These are phyloP conservation scores for Globisporangium mamillatum DNA, from an alignment of 352 stramenopile species.

Conservation along the genomic window DNA sequence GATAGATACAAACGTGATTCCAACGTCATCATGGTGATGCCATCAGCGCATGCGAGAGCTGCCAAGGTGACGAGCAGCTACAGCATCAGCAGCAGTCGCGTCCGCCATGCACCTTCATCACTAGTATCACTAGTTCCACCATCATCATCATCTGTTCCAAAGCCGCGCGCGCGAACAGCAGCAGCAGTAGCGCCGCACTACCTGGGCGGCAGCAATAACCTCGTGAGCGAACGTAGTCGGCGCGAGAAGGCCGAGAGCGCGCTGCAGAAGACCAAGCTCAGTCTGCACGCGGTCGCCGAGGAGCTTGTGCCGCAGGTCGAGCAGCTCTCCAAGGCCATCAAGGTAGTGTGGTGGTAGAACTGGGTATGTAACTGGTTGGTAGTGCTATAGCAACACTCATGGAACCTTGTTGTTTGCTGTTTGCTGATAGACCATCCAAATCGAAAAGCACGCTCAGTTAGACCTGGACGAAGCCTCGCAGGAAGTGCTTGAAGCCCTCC, in stretches of 20 bases:
- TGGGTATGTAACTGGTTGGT: too few species aligned
- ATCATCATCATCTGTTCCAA: background rate
- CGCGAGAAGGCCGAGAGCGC: constrained; percentile 49
- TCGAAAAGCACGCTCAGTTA: constrained; percentile 54
- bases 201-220: constrained; percentile 67
- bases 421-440: constrained; percentile 40
- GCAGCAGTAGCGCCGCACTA: constrained; percentile 30
- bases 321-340: constrained; percentile 40
- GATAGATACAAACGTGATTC: too few species aligned
- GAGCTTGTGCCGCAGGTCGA: constrained; percentile 51
- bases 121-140: background rate
- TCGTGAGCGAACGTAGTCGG: constrained; percentile 52
- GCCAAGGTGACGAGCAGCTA: background rate
- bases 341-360: constrained; percentile 24
- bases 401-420: too few species aligned
- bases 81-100: background rate
- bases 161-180: background rate
- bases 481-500: constrained; percentile 48
- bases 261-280: constrained; percentile 32
- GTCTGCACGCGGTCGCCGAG: constrained; percentile 34
- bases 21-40: too few species aligned
- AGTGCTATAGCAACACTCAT: too few species aligned
- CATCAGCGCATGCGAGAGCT: background rate
- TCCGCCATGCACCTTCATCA: background rate
- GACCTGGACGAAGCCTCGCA: constrained; percentile 59